Evolutionary conservation across 148 eudicot genomes (phyloP), one percentile per base, ranked within the genome.

Genomic region (Camellia sinensis): DNA sequence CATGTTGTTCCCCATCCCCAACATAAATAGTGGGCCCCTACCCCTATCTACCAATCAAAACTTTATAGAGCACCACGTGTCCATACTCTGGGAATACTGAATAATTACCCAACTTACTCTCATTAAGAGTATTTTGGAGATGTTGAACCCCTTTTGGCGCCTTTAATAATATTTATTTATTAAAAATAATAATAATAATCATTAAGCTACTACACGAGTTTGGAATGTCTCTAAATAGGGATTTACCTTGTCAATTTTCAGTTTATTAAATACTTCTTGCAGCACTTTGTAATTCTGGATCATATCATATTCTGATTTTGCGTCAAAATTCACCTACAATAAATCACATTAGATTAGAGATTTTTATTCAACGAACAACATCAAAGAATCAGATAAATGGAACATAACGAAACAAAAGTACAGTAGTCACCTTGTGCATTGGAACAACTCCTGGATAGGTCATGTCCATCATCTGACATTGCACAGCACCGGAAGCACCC

Each of bases 401-500:
- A 19, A 43, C 6, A 41, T 22, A 80, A 40, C 68, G 7, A 79
- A 85, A 21, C 41, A 37, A 41, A 52, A 46, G 18, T 62, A 6
- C 59, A 67, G 59, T 75, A 7, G 80, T 84, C 60, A 93, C 97
- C 93, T 93, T 96, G 83, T 96, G 95, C 98, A 96, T 93, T 6
- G 99, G 99, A 84, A 96, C 99, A 68, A 85, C 85, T 65, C 97
- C 97, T 2, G 98, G 91, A 79, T 86, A 79, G 77, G 89, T 86
- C 94, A 91, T 89, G 85, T 96, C 98, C 94, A 96, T 89, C 89
- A 96, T 85, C 87, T 96, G 99, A 77, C 99, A 96, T 80, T 96
- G 99, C 82, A 91, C 98, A 67, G 99, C 99, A 62, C 99, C 97
- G 3, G 97, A 85, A 81, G 97, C 95, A 85, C 95, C 98, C 98